Conservation (phyloP, 768 basidiomycete genomes). For the Kondoa malvinella region DNA sequence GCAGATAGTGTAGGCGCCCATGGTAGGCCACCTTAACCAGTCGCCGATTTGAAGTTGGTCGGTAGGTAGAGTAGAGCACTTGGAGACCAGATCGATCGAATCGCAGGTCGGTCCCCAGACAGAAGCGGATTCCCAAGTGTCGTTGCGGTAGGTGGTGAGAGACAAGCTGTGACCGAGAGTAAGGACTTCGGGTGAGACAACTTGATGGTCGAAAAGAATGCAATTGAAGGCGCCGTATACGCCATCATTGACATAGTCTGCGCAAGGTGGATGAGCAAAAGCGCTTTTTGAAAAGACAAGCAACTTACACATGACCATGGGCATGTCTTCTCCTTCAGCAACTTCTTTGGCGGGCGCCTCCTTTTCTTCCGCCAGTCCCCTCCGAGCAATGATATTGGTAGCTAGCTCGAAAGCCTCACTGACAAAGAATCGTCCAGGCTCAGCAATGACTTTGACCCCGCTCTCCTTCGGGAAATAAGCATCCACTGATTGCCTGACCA, state of each 20-base stretch:
- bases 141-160: neutral
- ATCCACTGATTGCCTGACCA: slow-evolving; percentile 54
- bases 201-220: slow-evolving; percentile 92
- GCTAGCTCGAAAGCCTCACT: slow-evolving; percentile 46
- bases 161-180: slow-evolving; percentile 31
- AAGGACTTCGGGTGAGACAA: slow-evolving; percentile 55
- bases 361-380: slow-evolving; percentile 38
- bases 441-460: slow-evolving; percentile 69
- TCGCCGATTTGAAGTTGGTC: slow-evolving; percentile 67
- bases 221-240: slow-evolving; percentile 96
- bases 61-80: slow-evolving; percentile 49
- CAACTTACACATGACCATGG: slow-evolving; percentile 79
- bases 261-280: neutral
- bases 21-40: slow-evolving; percentile 93
- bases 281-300: too few species aligned
- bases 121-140: slow-evolving; percentile 36
- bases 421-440: slow-evolving; percentile 90
- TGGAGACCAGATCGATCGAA: slow-evolving; percentile 72
- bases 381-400: slow-evolving; percentile 77
- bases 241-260: slow-evolving; percentile 99
- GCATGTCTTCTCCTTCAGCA: slow-evolving; percentile 31
- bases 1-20: slow-evolving; percentile 98
- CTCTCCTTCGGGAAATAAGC: slow-evolving; percentile 52
- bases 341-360: slow-evolving; percentile 13
- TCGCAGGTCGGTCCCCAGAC: slow-evolving; percentile 99